Evolutionary conservation across 2,329 filamentous ascomycete genomes (phyloP).

Genomic region (Verticillium tricorpus): DNA sequence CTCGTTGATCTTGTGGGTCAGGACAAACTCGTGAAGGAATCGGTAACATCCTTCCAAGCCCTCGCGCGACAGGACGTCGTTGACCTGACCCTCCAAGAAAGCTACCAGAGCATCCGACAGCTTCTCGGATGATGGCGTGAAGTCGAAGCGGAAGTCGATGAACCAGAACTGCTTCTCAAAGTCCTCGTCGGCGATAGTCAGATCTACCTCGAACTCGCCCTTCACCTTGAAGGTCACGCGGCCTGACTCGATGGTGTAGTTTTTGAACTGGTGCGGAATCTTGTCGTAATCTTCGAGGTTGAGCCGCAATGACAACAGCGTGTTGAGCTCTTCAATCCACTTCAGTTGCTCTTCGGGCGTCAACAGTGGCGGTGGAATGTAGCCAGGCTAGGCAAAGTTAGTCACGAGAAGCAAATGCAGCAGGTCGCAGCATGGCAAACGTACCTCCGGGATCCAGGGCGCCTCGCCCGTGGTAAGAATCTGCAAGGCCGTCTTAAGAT

Average conservation of each 20-base stretch:
- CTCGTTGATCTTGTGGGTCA: conserved; percentile 87
- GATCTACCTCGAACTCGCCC: conserved; percentile 86
- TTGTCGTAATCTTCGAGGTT: conserved; percentile 77
- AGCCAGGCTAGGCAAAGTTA: conserved; percentile 54
- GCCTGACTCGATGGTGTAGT: conserved; percentile 78
- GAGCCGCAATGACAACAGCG: conserved; percentile 75
- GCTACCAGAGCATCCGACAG: conserved; percentile 60
- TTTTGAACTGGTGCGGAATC: conserved; percentile 68
- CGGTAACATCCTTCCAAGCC: conserved; percentile 79
- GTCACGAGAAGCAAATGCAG: background rate
- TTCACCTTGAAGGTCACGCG: conserved; percentile 81
- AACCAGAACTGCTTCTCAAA: conserved; percentile 85
- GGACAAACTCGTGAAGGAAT: conserved; percentile 78
- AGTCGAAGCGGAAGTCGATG: conserved; percentile 83
- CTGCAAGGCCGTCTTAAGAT: conserved; percentile 84
- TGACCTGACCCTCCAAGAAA: conserved; percentile 67
- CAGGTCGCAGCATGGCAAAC: conserved; percentile 20
- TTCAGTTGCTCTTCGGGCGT: conserved; percentile 68
- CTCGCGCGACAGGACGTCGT: conserved; percentile 63
- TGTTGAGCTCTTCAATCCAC: conserved; percentile 77
- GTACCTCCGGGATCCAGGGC: conserved; percentile 73
- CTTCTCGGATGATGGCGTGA: conserved; percentile 60
- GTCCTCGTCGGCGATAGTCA: conserved; percentile 85
- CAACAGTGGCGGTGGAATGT: conserved; percentile 69
- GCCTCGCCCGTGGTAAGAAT: conserved; percentile 75